These are phyloP conservation scores for Trapa bicornis DNA, from an alignment of 345 rosid genomes.

Conservation along the genomic window DNA sequence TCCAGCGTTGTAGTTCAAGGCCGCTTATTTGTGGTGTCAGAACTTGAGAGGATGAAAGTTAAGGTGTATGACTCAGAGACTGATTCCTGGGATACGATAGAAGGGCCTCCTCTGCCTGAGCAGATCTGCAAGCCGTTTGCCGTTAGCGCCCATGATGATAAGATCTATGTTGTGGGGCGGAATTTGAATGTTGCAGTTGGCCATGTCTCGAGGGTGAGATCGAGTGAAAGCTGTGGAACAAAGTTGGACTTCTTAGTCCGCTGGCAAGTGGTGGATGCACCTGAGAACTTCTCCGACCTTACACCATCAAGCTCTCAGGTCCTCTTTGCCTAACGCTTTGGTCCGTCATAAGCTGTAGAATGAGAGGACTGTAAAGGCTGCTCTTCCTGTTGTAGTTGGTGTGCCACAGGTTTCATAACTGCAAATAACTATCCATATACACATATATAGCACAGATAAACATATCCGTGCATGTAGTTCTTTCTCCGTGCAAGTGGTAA, in stretches of 20 bases:
- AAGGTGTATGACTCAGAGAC: slow-evolving; percentile 52
- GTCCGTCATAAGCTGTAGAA: background rate
- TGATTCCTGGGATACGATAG: slow-evolving; percentile 69
- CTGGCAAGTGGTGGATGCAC: slow-evolving; percentile 63
- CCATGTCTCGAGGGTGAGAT: slow-evolving; percentile 25
- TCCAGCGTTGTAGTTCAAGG: slow-evolving; percentile 67
- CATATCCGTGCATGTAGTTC: background rate
- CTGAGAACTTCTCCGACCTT: slow-evolving; percentile 45
- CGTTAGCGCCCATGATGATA: slow-evolving; percentile 43
- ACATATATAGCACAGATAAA: background rate
- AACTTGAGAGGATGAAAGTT: slow-evolving; percentile 82
- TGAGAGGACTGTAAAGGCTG: background rate
- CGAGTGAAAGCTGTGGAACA: slow-evolving; percentile 11
- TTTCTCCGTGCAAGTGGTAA: background rate
- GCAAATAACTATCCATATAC: background rate
- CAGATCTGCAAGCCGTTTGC: slow-evolving; percentile 82
- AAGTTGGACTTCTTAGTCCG: slow-evolving; percentile 41
- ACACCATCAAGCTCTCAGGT: slow-evolving; percentile 74
- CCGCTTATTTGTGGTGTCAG: slow-evolving; percentile 65
- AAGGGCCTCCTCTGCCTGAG: slow-evolving; percentile 69
- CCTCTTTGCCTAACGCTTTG: slow-evolving; percentile 42
- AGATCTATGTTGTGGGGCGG: slow-evolving; percentile 67
- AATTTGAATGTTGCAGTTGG: slow-evolving; percentile 68
- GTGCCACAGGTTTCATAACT: background rate
- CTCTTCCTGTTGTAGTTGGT: background rate